Evolutionary conservation across 2,329 filamentous ascomycete genomes (phyloP), one percentile per base, ranked within the genome.

Genomic region (Cylindrodendrum hubeiense): DNA sequence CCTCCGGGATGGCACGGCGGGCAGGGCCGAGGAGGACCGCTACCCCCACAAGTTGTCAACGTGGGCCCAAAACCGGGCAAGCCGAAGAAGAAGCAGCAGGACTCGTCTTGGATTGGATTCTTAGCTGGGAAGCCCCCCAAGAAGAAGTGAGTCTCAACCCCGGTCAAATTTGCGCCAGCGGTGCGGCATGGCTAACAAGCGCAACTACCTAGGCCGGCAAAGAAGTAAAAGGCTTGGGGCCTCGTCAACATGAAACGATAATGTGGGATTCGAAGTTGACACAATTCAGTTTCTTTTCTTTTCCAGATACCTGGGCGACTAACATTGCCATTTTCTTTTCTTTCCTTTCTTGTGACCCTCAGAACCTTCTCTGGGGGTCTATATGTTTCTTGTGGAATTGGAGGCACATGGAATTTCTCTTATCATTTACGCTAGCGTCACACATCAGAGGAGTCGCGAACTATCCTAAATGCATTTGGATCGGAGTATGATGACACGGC

Each of bases 131-230:
- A 75, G 46, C 74, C 75, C 22, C 50, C 64, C 19, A 76, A 75
- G 69, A 77, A 77, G 73, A 79, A 76, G 72, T 78, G 61, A 71
- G 76, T 71, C 10, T 21, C 8, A n/a, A 17, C 30, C 21, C 28
- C 8, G 41, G 41, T 33, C 13, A 4, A 50, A 15, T 5, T 33
- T n/a, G 17, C 10, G 22, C 12, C 22, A 10, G 22, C 34, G 39
- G 13, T 30, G 17, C 54, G 63, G n/a, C 22, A 19, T 53, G 26
- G 44, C 58, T 69, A 55, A 72, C 55, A 47, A 57, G 21, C 4
- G 24, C 19, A 10, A 33, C 24, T 19, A 13, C 44, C 12, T 15
- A 71, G 72, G 59, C 66, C 67, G 26, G 62, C 65, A 64, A 74
- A 70, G 71, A 75, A 75, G 60, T 73, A 61, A 72, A 47, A 41